Conservation (phyloP, 257 asterid genomes). For the Ajuga chamaepitys region DNA sequence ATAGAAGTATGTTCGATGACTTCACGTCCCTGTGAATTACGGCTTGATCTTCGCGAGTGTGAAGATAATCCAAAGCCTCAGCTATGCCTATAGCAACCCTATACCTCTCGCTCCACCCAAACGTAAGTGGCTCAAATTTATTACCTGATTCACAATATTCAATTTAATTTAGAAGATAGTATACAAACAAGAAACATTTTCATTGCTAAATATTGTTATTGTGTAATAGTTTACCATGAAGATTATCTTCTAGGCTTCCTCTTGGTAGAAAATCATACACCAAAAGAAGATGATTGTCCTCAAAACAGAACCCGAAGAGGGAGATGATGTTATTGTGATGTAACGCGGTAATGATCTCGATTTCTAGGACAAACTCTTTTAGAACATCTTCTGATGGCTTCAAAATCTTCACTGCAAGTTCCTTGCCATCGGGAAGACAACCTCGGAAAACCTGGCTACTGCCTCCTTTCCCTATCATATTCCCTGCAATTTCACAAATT, state of each 20-base stretch:
- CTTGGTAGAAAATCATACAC: conserved; percentile 81
- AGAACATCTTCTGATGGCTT: conserved; percentile 67
- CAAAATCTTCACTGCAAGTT: conserved; percentile 86
- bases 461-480: conserved; percentile 90
- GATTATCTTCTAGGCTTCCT: conserved; percentile 99
- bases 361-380: conserved; percentile 72
- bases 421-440: conserved; percentile 76
- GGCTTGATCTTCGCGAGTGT: conserved; percentile 54
- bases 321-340: conserved; percentile 89
- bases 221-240: conserved; percentile 53
- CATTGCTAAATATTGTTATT: background rate
- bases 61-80: conserved; percentile 90
- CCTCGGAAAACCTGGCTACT: conserved; percentile 88
- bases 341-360: conserved; percentile 76
- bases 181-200: background rate
- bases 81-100: conserved; percentile 90
- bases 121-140: conserved; percentile 34
- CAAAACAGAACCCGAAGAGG: conserved; percentile 88
- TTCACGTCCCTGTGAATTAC: conserved; percentile 93
- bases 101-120: conserved; percentile 74
- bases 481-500: conserved; percentile 37
- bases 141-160: conserved; percentile 34
- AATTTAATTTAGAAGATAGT: background rate
- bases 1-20: conserved; percentile 82
- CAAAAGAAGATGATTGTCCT: conserved; percentile 62